Conservation (phyloP, 768 basidiomycete genomes). For the Mycena venus region DNA sequence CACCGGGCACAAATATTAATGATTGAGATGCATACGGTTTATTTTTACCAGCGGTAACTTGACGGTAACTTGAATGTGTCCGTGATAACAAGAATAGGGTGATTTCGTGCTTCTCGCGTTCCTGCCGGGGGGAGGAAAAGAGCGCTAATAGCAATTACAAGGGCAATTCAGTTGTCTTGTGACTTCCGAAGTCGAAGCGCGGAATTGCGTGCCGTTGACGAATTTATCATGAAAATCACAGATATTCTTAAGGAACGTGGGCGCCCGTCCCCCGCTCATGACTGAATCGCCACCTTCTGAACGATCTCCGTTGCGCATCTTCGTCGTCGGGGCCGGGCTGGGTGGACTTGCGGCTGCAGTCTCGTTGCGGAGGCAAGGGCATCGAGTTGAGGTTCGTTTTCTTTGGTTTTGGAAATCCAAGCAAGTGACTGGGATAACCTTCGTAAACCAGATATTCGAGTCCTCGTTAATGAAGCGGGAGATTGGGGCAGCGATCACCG, state of each 20-base stretch:
- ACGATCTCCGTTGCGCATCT: conserved; percentile 13
- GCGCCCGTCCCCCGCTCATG: neutral
- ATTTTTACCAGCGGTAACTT: neutral
- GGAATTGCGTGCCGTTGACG: neutral
- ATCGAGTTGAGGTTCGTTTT: conserved; percentile 22
- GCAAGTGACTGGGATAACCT: too few species aligned
- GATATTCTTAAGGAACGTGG: neutral
- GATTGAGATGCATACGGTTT: neutral
- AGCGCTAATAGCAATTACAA: neutral
- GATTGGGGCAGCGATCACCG: conserved; percentile 24
- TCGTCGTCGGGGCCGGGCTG: conserved; percentile 24
- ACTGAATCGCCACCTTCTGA: neutral
- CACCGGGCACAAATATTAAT: conserved; percentile 3
- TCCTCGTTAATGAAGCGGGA: conserved; percentile 29
- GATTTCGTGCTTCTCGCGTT: neutral
- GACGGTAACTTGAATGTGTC: neutral
- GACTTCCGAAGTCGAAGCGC: neutral
- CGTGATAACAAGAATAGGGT: conserved; percentile 11
- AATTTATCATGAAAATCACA: neutral
- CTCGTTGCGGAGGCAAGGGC: conserved; percentile 20
- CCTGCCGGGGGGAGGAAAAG: neutral
- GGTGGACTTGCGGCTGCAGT: conserved; percentile 26
- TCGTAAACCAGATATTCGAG: too few species aligned
- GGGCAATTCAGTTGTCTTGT: neutral
- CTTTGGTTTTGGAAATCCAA: neutral